Evolutionary conservation across 225 moss, liverwort and hornwort species (phyloP).

Genomic region (Marchantia paleacea): DNA sequence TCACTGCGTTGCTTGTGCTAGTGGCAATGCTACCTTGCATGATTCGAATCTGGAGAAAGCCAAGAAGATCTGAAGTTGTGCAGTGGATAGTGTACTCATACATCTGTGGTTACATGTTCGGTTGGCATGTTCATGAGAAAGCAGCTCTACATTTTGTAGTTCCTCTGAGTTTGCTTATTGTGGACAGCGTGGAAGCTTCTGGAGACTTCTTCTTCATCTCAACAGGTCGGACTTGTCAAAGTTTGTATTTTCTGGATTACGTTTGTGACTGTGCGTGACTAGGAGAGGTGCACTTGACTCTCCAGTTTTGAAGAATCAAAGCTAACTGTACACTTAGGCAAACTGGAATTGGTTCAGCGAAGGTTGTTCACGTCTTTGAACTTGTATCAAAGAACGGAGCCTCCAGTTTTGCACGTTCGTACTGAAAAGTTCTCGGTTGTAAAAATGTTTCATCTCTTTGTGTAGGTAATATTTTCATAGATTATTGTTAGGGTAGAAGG

Average conservation of each 20-base stretch:
- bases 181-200: conserved; percentile 55
- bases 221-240: conserved; percentile 31
- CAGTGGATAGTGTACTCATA: conserved; percentile 72
- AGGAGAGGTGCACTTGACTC: neutral
- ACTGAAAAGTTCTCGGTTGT: no score
- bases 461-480: no score
- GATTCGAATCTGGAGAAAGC: conserved; percentile 67
- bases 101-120: conserved; percentile 85
- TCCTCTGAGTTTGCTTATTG: conserved; percentile 68
- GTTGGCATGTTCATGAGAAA: conserved; percentile 98
- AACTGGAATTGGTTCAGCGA: neutral
- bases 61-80: conserved; percentile 48
- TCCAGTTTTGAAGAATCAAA: neutral
- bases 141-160: conserved; percentile 85
- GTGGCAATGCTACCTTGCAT: conserved; percentile 71
- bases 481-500: no score
- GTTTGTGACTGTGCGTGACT: neutral
- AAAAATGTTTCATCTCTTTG: no score
- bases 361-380: neutral
- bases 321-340: neutral
- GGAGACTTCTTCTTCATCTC: conserved; percentile 62
- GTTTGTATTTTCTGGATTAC: neutral
- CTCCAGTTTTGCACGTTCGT: neutral
- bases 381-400: neutral
- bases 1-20: conserved; percentile 61